phyloP scores from a whole-genome alignment of 192 early-diverging fungal species.

The Backusella liffmaniae region DNA sequence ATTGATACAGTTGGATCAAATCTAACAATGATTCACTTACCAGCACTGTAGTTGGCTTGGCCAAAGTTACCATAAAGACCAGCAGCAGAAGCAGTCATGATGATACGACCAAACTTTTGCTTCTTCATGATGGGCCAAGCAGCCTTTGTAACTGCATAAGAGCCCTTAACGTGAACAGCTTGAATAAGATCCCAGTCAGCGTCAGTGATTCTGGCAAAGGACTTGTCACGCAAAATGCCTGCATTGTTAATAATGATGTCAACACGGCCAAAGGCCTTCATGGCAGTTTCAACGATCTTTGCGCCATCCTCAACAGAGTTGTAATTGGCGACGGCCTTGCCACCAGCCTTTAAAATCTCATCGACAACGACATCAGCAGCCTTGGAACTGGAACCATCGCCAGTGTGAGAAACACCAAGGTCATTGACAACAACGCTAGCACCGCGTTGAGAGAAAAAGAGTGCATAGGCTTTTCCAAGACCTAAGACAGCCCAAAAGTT shows the following conservation, averaged over 20 bases:
- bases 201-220: constrained; percentile 97
- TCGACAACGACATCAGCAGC: constrained; percentile 95
- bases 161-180: constrained; percentile 88
- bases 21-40: constrained; percentile 33
- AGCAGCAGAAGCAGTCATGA: constrained; percentile 94
- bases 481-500: constrained; percentile 29
- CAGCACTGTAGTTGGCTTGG: constrained; percentile 78
- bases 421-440: constrained; percentile 97
- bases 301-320: constrained; percentile 97
- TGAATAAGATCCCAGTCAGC: constrained; percentile 96
- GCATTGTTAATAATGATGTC: constrained; percentile 99
- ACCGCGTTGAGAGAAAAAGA: constrained; percentile 87
- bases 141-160: constrained; percentile 95
- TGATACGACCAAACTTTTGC: constrained; percentile 89
- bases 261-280: constrained; percentile 92
- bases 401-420: constrained; percentile 77
- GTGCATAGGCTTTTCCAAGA: constrained; percentile 87
- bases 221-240: constrained; percentile 96
- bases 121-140: constrained; percentile 96
- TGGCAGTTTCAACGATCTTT: constrained; percentile 96
- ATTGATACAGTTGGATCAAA: neutral
- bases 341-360: constrained; percentile 87
- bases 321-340: constrained; percentile 95
- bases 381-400: constrained; percentile 69
- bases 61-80: constrained; percentile 99